Percentiles rank a stretch among this genome's conserved stretches.
These are phyloP conservation scores for Arctium lappa DNA, from an alignment of 129 eudicot species.

Conservation along the genomic window DNA sequence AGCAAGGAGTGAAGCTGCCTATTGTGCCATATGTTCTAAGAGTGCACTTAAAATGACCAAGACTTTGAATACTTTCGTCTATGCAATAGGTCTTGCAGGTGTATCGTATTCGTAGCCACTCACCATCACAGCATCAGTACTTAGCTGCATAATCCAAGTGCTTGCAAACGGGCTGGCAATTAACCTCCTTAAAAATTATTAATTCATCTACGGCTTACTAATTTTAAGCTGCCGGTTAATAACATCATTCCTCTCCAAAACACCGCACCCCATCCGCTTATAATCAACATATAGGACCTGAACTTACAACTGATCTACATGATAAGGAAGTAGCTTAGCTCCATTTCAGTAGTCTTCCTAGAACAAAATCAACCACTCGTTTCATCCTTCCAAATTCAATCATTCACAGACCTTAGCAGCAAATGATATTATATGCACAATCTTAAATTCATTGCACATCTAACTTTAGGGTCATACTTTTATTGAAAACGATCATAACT, in stretches of 20 bases:
- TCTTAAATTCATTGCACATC: constrained; percentile 1
- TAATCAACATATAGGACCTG: neutral
- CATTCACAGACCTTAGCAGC: neutral
- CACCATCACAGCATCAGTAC: neutral
- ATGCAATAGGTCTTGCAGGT: neutral
- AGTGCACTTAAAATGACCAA: neutral
- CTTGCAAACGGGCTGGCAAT: neutral
- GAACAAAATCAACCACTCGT: neutral
- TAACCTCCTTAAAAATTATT: neutral
- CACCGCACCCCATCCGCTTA: neutral
- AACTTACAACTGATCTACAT: neutral
- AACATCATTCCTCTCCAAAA: neutral
- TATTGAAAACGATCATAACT: neutral
- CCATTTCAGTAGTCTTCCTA: neutral
- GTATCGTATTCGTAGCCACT: too few species aligned
- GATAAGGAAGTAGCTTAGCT: neutral
- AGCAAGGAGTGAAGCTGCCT: neutral
- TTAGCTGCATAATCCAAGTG: neutral
- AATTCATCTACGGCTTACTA: neutral
- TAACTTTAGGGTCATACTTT: neutral
- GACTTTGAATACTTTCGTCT: neutral
- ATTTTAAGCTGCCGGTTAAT: neutral
- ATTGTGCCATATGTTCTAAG: neutral
- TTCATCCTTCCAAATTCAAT: constrained; percentile 2
- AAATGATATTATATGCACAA: constrained; percentile 5